phyloP scores from a whole-genome alignment of 371 early-diverging fungal species.

The Blakeslea trispora region DNA sequence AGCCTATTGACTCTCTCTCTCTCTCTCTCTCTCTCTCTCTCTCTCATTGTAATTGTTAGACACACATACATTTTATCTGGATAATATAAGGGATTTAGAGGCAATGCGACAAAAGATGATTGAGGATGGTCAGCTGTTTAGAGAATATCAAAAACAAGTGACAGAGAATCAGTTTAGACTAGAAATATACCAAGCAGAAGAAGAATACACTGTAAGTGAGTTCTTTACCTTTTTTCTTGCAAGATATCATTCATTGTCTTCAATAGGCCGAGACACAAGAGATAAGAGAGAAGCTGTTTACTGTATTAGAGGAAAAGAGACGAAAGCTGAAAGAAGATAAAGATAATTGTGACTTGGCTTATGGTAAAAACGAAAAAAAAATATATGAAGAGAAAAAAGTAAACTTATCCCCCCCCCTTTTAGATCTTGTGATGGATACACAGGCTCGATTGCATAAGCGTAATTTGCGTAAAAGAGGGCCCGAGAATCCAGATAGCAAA shows the following conservation, averaged over 20 bases:
- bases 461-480: conserved; percentile 43
- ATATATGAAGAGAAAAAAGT: not conserved
- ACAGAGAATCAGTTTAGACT: conserved; percentile 65
- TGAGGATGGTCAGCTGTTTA: conserved; percentile 56
- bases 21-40: too few species aligned
- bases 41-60: too few species aligned
- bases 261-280: conserved; percentile 65
- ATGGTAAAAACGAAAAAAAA: conserved; percentile 43
- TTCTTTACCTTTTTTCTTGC: too few species aligned
- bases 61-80: conserved; percentile 67
- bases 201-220: conserved; percentile 58
- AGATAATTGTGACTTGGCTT: conserved; percentile 75
- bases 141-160: conserved; percentile 70
- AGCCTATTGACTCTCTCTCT: conserved; percentile 5
- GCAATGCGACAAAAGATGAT: conserved; percentile 57
- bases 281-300: conserved; percentile 72
- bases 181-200: conserved; percentile 58
- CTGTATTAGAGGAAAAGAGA: conserved; percentile 74
- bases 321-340: conserved; percentile 81
- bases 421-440: conserved; percentile 43
- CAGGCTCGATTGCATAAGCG: conserved; percentile 42
- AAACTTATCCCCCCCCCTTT: not conserved
- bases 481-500: conserved; percentile 41
- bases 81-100: conserved; percentile 63
- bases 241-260: not conserved